Conservation (phyloP, 768 basidiomycete genomes). For the Naganishia vishniacii region DNA sequence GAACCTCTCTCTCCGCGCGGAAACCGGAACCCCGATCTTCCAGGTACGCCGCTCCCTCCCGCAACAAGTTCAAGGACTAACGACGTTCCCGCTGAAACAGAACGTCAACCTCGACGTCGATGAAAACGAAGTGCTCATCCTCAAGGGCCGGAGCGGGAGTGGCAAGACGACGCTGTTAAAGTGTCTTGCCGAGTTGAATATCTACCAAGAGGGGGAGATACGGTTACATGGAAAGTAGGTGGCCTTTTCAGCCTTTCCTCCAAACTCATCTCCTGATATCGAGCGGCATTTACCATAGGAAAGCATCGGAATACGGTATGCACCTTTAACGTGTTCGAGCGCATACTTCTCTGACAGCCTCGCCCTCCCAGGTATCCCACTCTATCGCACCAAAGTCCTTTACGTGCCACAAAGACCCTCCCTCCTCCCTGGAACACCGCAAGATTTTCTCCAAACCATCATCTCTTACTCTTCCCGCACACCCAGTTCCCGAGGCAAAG, state of each 20-base stretch:
- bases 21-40: background rate
- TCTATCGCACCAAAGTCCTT: constrained; percentile 69
- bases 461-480: constrained; percentile 55
- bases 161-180: constrained; percentile 73
- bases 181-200: constrained; percentile 71
- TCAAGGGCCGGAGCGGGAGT: constrained; percentile 74
- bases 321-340: no score
- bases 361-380: constrained; percentile 73
- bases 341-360: no score
- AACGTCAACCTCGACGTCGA: constrained; percentile 60
- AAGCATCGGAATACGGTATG: constrained; percentile 34
- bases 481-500: constrained; percentile 25
- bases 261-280: background rate
- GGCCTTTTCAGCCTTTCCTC: background rate
- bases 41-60: background rate
- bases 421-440: constrained; percentile 73
- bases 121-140: constrained; percentile 67
- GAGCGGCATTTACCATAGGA: constrained; percentile 25
- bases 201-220: constrained; percentile 62
- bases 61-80: background rate
- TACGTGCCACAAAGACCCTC: constrained; percentile 87
- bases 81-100: constrained; percentile 29
- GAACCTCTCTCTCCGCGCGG: constrained; percentile 6
- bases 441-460: constrained; percentile 62
- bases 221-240: constrained; percentile 64